Evolutionary conservation across 257 asterid species (phyloP), one percentile per base, ranked within the genome.

Genomic region (Paulownia fortunei): DNA sequence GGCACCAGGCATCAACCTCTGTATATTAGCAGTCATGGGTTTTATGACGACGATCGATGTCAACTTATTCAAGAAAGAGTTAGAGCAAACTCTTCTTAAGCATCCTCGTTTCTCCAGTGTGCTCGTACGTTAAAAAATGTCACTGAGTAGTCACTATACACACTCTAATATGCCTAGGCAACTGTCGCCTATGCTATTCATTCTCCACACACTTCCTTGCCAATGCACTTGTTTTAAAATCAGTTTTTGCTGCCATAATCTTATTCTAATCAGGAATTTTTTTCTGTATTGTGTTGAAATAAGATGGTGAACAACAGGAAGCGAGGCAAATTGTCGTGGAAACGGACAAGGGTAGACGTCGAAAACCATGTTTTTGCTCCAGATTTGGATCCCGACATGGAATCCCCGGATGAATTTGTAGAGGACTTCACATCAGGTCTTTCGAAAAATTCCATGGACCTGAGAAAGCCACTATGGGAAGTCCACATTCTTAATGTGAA

Each of bases 31-130:
- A 10, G n/a, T 82, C 9, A 3, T 86, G 27, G 93, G 89, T 13
- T 86, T 61, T 8, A 67, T 13, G 18, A 81, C 88, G 2, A 69
- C 3, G 9, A 78, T 88, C 32, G 84, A 86, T 3, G 56, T 75
- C 8, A 30, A 16, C 2, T 73, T 80, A 34, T 63, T 67, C 81
- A 88, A 84, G 82, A 65, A 49, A 3, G 68, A 71, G 11, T 3
- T 82, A 0, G 52, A 51, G 6, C 83, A 73, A 13, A 68, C 80
- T 9, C 77, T 88, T 0, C 39, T 56, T n/a, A 88, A 86, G 18
- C 89, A 86, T 73, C 91, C 93, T 59, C 93, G 93, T 18, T 88
- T 86, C 77, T 74, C 82, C 0, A 79, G 89, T 54, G 1, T 84
- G 27, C 70, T 78, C 67, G 92, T 88, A 81, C 11, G 86, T 72